A percentile compares a stretch with the other conserved stretches of the same genome.
These are phyloP conservation scores for Setaria italica DNA, from an alignment of 202 grass and related monocot species.

Conservation along the genomic window DNA sequence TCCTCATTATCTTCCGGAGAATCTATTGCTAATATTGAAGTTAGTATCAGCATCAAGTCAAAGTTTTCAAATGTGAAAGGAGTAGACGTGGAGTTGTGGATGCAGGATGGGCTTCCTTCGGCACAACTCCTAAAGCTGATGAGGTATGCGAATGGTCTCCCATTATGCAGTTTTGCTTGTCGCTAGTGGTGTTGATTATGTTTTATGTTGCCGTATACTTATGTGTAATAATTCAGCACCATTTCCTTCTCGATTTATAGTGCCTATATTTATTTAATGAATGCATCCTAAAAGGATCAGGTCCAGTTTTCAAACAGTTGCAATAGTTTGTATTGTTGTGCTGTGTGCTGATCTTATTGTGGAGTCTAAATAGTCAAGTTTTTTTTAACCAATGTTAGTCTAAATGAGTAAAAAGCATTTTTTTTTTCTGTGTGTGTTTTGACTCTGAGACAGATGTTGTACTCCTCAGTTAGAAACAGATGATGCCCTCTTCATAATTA, in stretches of 20 bases:
- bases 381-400: background rate
- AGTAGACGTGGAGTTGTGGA: constrained; percentile 74
- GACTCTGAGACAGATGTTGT: background rate
- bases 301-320: background rate
- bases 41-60: constrained; percentile 32
- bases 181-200: background rate
- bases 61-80: constrained; percentile 48
- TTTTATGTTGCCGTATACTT: background rate
- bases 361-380: background rate
- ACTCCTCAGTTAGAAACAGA: constrained; percentile 7
- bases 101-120: constrained; percentile 76
- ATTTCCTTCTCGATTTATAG: constrained; percentile 19
- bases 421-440: constrained; percentile 1
- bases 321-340: background rate
- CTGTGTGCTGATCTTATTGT: background rate
- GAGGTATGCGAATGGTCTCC: constrained; percentile 55
- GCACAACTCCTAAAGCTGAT: constrained; percentile 86
- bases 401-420: no score
- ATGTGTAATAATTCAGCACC: constrained; percentile 19
- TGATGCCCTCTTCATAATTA: background rate
- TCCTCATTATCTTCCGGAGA: constrained; percentile 27
- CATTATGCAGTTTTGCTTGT: constrained; percentile 20
- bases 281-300: background rate
- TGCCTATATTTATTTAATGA: background rate
- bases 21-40: constrained; percentile 7